Base-by-base conservation (phyloP, 148 eudicot genomes). In the Drosera capensis region DNA sequence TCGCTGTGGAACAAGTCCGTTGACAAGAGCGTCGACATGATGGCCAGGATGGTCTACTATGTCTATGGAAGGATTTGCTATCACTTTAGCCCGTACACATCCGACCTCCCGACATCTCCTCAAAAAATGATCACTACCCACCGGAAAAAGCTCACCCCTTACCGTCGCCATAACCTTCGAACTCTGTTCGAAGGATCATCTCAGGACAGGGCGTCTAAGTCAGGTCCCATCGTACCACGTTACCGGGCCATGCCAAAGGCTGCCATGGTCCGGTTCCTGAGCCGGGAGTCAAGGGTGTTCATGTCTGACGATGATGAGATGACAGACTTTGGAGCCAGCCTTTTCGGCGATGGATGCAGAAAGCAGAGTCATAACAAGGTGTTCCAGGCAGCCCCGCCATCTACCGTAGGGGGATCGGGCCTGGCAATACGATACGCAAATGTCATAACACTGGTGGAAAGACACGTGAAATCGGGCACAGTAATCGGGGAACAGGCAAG, bases 401-500 rank as follows among this genome's bases (percentile, higher is more conserved):
- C 65, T 22, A 84, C 99, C 0, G 46, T 80, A 22, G 95, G 99
- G 40, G 99, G 93, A 14, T 84, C 99, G 18, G 99, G 82, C 47
- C 63, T 90, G 20, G 93, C 88, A 8, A 54, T 90, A 63, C 99
- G 78, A 55, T 90, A 90, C 23, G 99, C 99, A 0, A 90, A 90
- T 57, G 69, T 90, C 19, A 70, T 90, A 1, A 78, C 80, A 49
- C 71, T 90, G 42, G 63, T 85, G 5, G 95, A 90, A 65, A 90
- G 85, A 57, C 64, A 80, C 41, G 82, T 90, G 36, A 67, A 69
- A 0, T 90, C 78, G 70, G 88, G 95, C 17, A 93, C 80, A 56
- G 60, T 85, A 42, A 85, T 90, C 1, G 95, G 99, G 6, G 88
- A 84, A 9, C 93, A 90, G 40, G 99, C 93, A 1, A 75, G 99